Evolutionary conservation across 192 early-diverging fungal genomes (phyloP).

Genomic region (Entomortierella beljakovae): DNA sequence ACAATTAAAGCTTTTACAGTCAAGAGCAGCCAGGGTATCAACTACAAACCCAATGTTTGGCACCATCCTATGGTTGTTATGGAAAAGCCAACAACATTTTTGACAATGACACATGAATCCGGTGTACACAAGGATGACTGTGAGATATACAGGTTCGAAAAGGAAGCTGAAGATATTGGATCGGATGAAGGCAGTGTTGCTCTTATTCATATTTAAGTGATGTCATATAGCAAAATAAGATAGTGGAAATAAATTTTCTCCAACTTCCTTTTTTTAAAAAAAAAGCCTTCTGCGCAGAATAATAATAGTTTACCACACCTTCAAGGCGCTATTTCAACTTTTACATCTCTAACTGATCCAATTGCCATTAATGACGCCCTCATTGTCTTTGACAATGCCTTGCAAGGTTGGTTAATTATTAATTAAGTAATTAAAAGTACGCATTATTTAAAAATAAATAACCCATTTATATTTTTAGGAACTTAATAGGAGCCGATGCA

Average conservation of each 20-base stretch:
- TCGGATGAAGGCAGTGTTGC: constrained; percentile 24
- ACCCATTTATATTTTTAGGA: neutral
- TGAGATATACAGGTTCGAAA: constrained; percentile 63
- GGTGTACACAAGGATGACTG: constrained; percentile 79
- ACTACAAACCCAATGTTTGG: constrained; percentile 86
- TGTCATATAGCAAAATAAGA: neutral
- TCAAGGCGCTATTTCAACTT: neutral
- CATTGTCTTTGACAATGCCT: constrained; percentile 17
- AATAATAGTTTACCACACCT: constrained; percentile 8
- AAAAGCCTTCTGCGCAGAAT: constrained; percentile 8
- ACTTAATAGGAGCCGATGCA: constrained; percentile 1
- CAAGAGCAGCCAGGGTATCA: constrained; percentile 79
- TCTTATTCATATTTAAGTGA: constrained; percentile 19
- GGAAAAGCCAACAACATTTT: constrained; percentile 67
- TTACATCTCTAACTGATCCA: constrained; percentile 26
- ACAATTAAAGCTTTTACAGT: constrained; percentile 83
- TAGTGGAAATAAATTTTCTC: neutral
- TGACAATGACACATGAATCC: constrained; percentile 84
- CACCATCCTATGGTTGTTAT: constrained; percentile 89
- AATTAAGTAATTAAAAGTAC: neutral
- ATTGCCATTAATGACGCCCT: constrained; percentile 31
- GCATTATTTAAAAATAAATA: neutral
- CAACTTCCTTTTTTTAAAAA: neutral
- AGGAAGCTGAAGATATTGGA: constrained; percentile 31
- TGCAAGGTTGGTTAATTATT: constrained; percentile 10